Conservation (phyloP, 345 rosid genomes). For the Odontarrhena argentea region DNA sequence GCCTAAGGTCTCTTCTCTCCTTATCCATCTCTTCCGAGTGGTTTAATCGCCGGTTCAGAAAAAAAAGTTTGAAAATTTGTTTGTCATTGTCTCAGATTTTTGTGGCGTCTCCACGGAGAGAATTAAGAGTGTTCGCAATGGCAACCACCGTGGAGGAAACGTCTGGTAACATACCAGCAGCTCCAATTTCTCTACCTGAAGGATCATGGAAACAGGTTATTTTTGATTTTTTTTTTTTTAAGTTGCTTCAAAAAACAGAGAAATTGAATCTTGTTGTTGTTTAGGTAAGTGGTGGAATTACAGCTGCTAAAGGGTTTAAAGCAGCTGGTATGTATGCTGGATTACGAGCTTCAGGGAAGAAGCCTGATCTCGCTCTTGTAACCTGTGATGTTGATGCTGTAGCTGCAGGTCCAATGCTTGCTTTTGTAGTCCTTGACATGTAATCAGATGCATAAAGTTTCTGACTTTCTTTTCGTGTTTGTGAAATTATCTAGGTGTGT, state of each 20-base stretch:
- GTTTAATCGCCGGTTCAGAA: neutral
- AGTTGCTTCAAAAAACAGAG: neutral
- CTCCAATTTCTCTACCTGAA: constrained; percentile 81
- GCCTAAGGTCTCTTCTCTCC: constrained; percentile 43
- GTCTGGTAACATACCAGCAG: constrained; percentile 64
- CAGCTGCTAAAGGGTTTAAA: constrained; percentile 88
- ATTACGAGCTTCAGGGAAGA: constrained; percentile 79
- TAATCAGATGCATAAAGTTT: constrained; percentile 5
- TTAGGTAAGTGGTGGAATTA: constrained; percentile 89
- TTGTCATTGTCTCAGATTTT: constrained; percentile 21
- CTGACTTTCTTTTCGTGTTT: neutral
- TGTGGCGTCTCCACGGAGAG: constrained; percentile 40
- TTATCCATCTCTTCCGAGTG: neutral
- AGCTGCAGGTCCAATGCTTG: constrained; percentile 56
- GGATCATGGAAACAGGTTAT: constrained; percentile 85
- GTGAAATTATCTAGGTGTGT: constrained; percentile 56
- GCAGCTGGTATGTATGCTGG: constrained; percentile 88
- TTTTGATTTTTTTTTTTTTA: neutral
- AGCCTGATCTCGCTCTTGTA: constrained; percentile 90
- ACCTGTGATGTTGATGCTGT: constrained; percentile 83
- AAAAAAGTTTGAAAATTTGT: constrained; percentile 5
- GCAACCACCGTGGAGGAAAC: constrained; percentile 50
- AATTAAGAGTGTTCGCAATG: constrained; percentile 43
- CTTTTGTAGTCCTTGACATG: neutral
- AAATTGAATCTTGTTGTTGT: constrained; percentile 3